Evolutionary conservation across 2,329 filamentous ascomycete genomes (phyloP), one percentile per base, ranked within the genome.

Genomic region (Thelonectria olida): DNA sequence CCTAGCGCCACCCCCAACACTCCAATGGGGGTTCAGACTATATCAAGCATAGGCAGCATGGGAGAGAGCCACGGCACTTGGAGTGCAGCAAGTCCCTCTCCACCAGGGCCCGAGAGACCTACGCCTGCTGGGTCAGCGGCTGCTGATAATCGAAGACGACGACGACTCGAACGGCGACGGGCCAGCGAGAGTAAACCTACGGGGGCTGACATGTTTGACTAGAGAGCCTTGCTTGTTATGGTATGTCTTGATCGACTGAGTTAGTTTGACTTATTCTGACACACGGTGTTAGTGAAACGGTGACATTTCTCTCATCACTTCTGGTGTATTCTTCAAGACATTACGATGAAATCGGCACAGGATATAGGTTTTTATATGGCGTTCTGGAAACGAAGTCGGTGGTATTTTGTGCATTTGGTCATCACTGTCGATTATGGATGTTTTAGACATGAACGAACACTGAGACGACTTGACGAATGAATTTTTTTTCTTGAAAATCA

Each of bases 121-220:
- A 87, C 61, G 81, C 47, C 61, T 15, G 68, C 68, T 13, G 74
- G 74, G 23, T 74, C 75, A 6, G 69, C 61, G 2, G 73, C 73
- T 2, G 85, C 84, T 5, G 83, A 88, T 58, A 83, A 84, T 59
- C 78, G 87, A 63, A 73, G 85, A 65, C 78, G 87, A 71, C 81
- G 87, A 67, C 79, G 87, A 65, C 72, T 82, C 62, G 87, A 90
- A 74, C 79, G 80, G 60, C 72, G 87, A 67, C 78, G 74, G 75
- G 80, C 67, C 66, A 79, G 68, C 74, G 68, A 67, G 42, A 67
- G 67, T 27, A 65, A 74, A 45, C 77, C 74, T 42, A 69, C 72
- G 2, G 75, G 71, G 44, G 67, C 66, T 17, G 77, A 80, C 62
- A 79, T 79, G 76, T 79, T 75, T 66, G 75, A 79, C 31, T 77